A percentile compares a stretch with the other conserved stretches of the same genome.
Conservation (phyloP, 2,329 filamentous ascomycete genomes). For the Monosporascus sp. region DNA sequence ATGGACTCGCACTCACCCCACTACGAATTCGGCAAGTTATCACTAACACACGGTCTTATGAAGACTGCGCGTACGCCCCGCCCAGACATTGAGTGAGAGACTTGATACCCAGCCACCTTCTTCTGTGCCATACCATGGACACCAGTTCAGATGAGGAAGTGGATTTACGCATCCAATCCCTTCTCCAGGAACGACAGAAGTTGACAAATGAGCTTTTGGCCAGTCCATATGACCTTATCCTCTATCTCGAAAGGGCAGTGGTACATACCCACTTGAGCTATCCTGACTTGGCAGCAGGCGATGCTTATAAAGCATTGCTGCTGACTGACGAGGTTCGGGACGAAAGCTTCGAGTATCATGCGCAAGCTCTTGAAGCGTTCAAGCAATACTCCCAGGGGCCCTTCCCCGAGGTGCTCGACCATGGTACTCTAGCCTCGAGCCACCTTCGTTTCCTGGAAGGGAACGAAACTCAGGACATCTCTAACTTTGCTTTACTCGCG, state of each 20-base stretch:
- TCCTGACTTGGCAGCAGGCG: conserved; percentile 81
- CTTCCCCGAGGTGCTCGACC: conserved; percentile 39
- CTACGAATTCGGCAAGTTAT: neutral
- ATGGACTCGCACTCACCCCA: neutral
- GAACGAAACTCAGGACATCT: conserved; percentile 27
- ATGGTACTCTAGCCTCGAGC: conserved; percentile 33
- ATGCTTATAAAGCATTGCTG: conserved; percentile 86
- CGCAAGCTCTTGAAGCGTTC: conserved; percentile 54
- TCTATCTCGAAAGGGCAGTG: conserved; percentile 64
- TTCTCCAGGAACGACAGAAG: conserved; percentile 49
- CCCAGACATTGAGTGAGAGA: neutral
- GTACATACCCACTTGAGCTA: conserved; percentile 73
- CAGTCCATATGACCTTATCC: conserved; percentile 55
- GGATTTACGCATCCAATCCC: conserved; percentile 34
- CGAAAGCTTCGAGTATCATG: conserved; percentile 78
- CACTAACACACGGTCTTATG: neutral
- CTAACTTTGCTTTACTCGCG: conserved; percentile 40
- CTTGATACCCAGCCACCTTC: too few relatives aligned
- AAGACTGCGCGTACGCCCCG: neutral
- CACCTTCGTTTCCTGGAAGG: conserved; percentile 27
- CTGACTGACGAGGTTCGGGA: conserved; percentile 75
- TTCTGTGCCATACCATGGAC: conserved; percentile 13
- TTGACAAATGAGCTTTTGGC: conserved; percentile 50
- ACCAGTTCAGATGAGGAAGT: conserved; percentile 26
- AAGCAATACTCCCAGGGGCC: conserved; percentile 30